phyloP scores from a whole-genome alignment of 495 filamentous ascomycete genomes.

The Lineolata rhizophorae region DNA sequence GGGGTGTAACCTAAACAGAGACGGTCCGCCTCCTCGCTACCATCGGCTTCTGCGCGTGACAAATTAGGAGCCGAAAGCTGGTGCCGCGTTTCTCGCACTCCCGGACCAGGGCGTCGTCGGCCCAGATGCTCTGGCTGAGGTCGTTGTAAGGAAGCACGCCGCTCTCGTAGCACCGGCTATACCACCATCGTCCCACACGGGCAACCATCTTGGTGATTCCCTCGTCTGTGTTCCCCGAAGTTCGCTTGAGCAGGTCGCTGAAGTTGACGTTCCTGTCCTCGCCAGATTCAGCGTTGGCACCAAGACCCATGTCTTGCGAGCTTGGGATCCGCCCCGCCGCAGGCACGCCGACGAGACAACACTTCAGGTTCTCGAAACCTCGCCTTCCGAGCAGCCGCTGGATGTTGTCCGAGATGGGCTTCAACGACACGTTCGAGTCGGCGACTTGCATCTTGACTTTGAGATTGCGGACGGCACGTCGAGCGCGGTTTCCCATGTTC shows the following conservation, averaged over 20 bases:
- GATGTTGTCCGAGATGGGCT: conserved; percentile 55
- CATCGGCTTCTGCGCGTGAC: conserved; percentile 67
- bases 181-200: conserved; percentile 91
- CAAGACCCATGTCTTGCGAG: conserved; percentile 5
- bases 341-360: conserved; percentile 76
- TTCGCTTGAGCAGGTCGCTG: conserved; percentile 13
- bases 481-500: conserved; percentile 34
- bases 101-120: conserved; percentile 46
- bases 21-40: conserved; percentile 33
- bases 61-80: conserved; percentile 75
- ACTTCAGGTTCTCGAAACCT: conserved; percentile 68
- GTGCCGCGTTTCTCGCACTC: conserved; percentile 77
- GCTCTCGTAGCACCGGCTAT: conserved; percentile 71
- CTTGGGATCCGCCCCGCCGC: conserved; percentile 46
- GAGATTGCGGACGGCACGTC: conserved; percentile 51
- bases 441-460: conserved; percentile 52
- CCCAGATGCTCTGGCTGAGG: conserved; percentile 46
- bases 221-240: conserved; percentile 41
- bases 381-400: conserved; percentile 51
- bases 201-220: conserved; percentile 81
- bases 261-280: conserved; percentile 4
- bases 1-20: conserved; percentile 27
- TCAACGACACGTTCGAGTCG: conserved; percentile 41
- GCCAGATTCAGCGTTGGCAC: conserved; percentile 4
- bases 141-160: conserved; percentile 17